Conservation (phyloP, 164 flowering plant species). For the Litsea cubeba region DNA sequence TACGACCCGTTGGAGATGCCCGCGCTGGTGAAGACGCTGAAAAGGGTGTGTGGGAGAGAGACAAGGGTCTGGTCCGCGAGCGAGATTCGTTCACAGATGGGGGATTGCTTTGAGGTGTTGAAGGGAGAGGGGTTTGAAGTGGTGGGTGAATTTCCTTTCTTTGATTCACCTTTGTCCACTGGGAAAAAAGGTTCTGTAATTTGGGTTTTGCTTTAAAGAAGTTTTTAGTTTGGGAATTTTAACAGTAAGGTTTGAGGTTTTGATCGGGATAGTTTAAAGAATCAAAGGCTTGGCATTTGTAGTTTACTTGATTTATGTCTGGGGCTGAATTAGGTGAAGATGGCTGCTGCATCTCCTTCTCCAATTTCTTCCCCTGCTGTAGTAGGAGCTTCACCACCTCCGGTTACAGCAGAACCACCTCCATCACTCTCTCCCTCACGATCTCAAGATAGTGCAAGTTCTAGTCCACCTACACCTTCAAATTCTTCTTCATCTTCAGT, state of each 20-base stretch:
- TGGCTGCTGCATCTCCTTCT: slow-evolving; percentile 27
- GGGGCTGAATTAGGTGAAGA: slow-evolving; percentile 7
- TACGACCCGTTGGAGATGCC: slow-evolving; percentile 29
- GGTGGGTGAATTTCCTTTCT: slow-evolving; percentile 15
- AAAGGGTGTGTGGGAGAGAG: slow-evolving; percentile 14
- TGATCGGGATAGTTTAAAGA: neutral
- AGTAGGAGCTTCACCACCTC: slow-evolving; percentile 18
- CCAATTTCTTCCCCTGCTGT: slow-evolving; percentile 31
- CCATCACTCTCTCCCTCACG: slow-evolving; percentile 18
- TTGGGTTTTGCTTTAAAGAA: too few species aligned
- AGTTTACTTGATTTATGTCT: neutral
- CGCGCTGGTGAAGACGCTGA: slow-evolving; percentile 29
- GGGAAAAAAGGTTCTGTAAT: neutral
- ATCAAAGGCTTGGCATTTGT: neutral
- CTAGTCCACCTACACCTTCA: slow-evolving; percentile 1
- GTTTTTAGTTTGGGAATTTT: neutral
- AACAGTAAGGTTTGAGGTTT: neutral
- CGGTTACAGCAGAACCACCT: slow-evolving; percentile 18
- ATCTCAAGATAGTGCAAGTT: slow-evolving; percentile 6
- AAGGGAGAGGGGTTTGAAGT: slow-evolving; percentile 29
- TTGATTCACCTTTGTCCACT: neutral
- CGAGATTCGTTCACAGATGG: slow-evolving; percentile 28
- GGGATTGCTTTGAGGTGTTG: slow-evolving; percentile 30
- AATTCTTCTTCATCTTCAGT: slow-evolving; percentile 13
- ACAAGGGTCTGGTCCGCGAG: slow-evolving; percentile 32